A percentile compares a stretch with the other conserved stretches of the same genome.
Conservation (phyloP, 345 rosid species). For the Erodium maritimum region DNA sequence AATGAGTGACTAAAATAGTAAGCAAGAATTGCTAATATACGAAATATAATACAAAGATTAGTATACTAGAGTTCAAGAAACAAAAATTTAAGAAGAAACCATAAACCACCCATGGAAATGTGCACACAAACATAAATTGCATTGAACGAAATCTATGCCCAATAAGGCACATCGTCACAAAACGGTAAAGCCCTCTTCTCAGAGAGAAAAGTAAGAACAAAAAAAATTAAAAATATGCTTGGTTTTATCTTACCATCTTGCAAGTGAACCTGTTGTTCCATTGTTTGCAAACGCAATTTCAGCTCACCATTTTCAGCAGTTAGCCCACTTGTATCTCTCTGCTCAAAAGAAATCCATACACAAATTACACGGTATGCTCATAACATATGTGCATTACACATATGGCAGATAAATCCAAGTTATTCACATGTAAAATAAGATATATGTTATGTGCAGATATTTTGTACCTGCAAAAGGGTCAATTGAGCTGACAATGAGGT, state of each 20-base stretch:
- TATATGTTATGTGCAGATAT: slow-evolving; percentile 4
- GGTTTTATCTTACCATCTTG: slow-evolving; percentile 60
- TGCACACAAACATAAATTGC: neutral
- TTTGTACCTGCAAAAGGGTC: slow-evolving; percentile 71
- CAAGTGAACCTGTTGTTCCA: slow-evolving; percentile 80
- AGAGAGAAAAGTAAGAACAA: neutral
- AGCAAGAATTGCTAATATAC: too few species aligned
- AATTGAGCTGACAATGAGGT: slow-evolving; percentile 85
- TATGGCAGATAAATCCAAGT: too few species aligned
- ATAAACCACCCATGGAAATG: neutral
- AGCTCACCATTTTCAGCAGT: slow-evolving; percentile 74
- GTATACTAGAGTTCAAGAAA: too few species aligned
- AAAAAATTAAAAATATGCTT: neutral
- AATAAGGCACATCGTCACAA: too few species aligned
- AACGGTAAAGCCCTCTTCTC: neutral
- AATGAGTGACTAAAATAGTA: too few species aligned
- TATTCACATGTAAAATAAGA: neutral
- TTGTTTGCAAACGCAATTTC: slow-evolving; percentile 78
- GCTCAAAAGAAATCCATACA: slow-evolving; percentile 7
- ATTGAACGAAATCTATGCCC: too few species aligned
- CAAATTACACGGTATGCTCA: neutral
- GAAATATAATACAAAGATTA: too few species aligned
- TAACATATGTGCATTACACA: neutral
- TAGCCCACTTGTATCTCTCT: slow-evolving; percentile 82
- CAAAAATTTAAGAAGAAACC: neutral